phyloP scores from a whole-genome alignment of 1,139 yeast genomes.

The Magnusiomyces ingens region DNA sequence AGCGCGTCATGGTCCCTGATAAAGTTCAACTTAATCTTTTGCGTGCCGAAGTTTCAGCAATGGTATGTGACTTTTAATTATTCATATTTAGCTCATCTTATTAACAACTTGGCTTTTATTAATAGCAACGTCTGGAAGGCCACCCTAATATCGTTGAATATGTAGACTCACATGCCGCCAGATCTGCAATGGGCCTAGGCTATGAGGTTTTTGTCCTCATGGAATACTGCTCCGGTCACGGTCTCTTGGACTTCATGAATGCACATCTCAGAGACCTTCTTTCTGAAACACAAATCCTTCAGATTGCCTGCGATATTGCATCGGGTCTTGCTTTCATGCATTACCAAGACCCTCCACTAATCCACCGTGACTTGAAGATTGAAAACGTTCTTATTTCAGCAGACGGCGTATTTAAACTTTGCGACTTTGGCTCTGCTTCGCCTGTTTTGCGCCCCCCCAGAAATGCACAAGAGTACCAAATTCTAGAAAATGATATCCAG shows the following conservation, averaged over 20 bases:
- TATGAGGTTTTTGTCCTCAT: slow-evolving; percentile 87
- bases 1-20: slow-evolving; percentile 70
- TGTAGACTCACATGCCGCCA: slow-evolving; percentile 92
- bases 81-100: neutral
- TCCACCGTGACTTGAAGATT: slow-evolving; percentile 91
- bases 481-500: slow-evolving; percentile 73
- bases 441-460: slow-evolving; percentile 59
- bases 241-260: slow-evolving; percentile 90
- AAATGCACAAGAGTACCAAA: slow-evolving; percentile 56
- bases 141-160: slow-evolving; percentile 77
- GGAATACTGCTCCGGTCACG: slow-evolving; percentile 83
- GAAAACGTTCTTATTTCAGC: slow-evolving; percentile 84
- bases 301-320: slow-evolving; percentile 76
- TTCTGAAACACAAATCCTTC: slow-evolving; percentile 72
- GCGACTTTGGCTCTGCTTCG: slow-evolving; percentile 94
- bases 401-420: slow-evolving; percentile 66
- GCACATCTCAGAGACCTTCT: slow-evolving; percentile 76
- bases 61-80: slow-evolving; percentile 33
- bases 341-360: slow-evolving; percentile 66
- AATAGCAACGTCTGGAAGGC: slow-evolving; percentile 59
- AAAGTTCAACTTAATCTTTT: slow-evolving; percentile 60
- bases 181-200: slow-evolving; percentile 43
- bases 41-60: slow-evolving; percentile 75
- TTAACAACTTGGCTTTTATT: neutral
- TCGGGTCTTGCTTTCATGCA: slow-evolving; percentile 88